A percentile compares a stretch with the other conserved stretches of the same genome.
phyloP scores from a whole-genome alignment of 2,329 filamentous ascomycete species.

The Rutstroemia sp. region DNA sequence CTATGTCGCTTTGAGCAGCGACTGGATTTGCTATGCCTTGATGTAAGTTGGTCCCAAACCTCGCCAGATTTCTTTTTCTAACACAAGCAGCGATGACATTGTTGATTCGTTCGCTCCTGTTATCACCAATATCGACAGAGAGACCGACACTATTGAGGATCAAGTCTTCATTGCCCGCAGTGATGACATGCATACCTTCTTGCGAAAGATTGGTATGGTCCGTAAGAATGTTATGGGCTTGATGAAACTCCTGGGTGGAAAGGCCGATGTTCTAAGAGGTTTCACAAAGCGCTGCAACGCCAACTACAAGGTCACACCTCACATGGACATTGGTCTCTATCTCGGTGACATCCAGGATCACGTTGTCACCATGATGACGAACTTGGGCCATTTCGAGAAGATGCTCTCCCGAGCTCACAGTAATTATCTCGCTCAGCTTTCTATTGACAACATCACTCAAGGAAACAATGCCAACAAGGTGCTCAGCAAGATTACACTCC shows the following conservation, averaged over 20 bases:
- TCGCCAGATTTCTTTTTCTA: not conserved
- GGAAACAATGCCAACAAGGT: constrained; percentile 84
- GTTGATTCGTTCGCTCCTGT: constrained; percentile 91
- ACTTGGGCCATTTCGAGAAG: constrained; percentile 92
- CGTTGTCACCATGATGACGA: constrained; percentile 98
- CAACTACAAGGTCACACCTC: constrained; percentile 88
- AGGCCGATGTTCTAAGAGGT: constrained; percentile 95
- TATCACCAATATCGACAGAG: constrained; percentile 77
- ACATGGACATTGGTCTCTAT: constrained; percentile 94
- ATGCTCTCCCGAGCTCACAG: constrained; percentile 90
- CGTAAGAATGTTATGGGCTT: constrained; percentile 93
- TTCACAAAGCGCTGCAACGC: constrained; percentile 99
- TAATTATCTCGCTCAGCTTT: constrained; percentile 93
- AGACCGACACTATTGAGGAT: constrained; percentile 91
- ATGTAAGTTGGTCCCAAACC: constrained; percentile 55
- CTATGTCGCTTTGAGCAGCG: constrained; percentile 87
- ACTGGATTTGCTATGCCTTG: constrained; percentile 98
- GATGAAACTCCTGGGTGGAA: constrained; percentile 87
- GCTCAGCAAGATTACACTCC: constrained; percentile 88
- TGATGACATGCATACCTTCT: constrained; percentile 80
- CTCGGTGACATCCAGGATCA: constrained; percentile 97
- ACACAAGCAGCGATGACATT: constrained; percentile 69
- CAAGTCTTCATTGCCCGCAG: constrained; percentile 87
- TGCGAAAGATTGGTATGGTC: constrained; percentile 80
- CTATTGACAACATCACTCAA: constrained; percentile 82